Base-by-base conservation (phyloP, 1,139 yeast genomes). In the Sugiyamaella grinbergsii region DNA sequence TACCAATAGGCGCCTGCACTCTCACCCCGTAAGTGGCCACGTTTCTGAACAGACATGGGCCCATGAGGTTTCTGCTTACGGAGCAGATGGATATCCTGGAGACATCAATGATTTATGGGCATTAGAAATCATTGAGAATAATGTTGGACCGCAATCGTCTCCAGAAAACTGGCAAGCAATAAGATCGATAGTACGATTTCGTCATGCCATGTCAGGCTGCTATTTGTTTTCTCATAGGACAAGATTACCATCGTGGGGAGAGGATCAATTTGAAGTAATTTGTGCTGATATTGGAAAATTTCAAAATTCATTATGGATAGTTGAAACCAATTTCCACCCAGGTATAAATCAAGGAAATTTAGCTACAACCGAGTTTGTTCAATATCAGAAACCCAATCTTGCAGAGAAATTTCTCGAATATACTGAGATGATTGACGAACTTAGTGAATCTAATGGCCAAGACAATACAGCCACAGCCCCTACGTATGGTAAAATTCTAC, bases 31-130 rank as follows among this genome's bases (percentile, higher is more conserved):
- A 2, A 76, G 83, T 53, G 93, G 95, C 0, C 95, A 95, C 4
- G 75, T 86, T 23, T 79, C 90, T 1, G 94, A 86, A 58, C 87
- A 84, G 62, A 95, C 88, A 37, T 86, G 87, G 63, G 82, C 88
- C 58, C 77, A 73, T 55, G 93, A 86, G 66, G 91, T 87, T 0
- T 77, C 85, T 28, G 79, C 86, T 56, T 71, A 80, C 42, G 88
- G 87, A 5, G 78, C 79, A 55, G 67, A 61, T 36, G 67, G 65
- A 5, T 61, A 58, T 46, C 59, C 65, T 3, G 68, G 68, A 0
- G 68, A 64, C 40, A 22, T 61, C 40, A 64, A 65, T 43, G 68
- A 65, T 45, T 18, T 64, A 13, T 65, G 68, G 68, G 42, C 52
- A 19, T 34, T 65, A 8, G 65, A 63, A 34, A 53, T 62, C 13